Base-by-base conservation (phyloP, 805 yeast genomes). In the Candida pseudofarinosa region DNA sequence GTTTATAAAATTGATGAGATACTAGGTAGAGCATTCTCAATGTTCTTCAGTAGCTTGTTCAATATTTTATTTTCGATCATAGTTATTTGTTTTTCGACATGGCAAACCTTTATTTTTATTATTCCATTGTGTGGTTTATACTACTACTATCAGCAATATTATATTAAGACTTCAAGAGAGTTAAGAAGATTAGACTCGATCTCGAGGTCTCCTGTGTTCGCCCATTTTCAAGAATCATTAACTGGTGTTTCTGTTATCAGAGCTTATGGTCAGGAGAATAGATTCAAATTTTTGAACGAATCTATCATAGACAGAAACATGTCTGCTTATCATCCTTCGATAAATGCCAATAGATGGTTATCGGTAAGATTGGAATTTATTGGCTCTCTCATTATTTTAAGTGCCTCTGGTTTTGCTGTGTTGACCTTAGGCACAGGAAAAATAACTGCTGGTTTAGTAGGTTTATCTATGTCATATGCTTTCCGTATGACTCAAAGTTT, bases 281-380 rank as follows among this genome's bases (percentile, higher is more conserved):
- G 93, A 60, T 86, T 86, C 58, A 67, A 65, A 35, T 79, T 71
- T 52, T 72, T 85, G 60, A 85, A 85, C 59, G 78, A 79, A 56
- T 67, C 77, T 33, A 79, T 86, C 58, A 77, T 90, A 54, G 98
- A 93, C 59, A 78, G 77, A 55, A 91, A 93, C 61, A 80, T 91
- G 85, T 77, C 85, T 54, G 98, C 98, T 0, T 88, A 79, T 57
- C 95, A 88, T 72, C 97, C 97, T 20, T 77, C 96, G 8, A 81
- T 89, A 44, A 85, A 87, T 60, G 90, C 97, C 10, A 93, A 95
- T 63, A 81, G 99, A 69, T 93, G 99, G 99, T 77, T 93, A 47
- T 97, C 98, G 7, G 96, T 88, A 8, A 78, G 99, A 58, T 74
- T 93, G 46, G 98, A 95, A 64, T 82, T 87, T 50, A 71, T 93